Conservation (phyloP, 164 flowering plant genomes). For the Aristolochia fimbriata region DNA sequence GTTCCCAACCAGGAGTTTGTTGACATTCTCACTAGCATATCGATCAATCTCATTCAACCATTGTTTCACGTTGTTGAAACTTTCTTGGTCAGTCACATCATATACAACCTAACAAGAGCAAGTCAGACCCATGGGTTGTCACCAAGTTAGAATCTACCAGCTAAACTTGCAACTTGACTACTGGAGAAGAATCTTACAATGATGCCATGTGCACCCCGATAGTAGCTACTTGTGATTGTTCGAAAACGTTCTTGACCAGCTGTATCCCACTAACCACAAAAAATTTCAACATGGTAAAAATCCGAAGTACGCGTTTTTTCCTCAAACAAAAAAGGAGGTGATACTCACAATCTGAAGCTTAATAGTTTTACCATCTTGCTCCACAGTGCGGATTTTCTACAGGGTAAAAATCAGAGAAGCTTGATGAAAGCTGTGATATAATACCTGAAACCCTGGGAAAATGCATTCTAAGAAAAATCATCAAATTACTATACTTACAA, state of each 20-base stretch:
- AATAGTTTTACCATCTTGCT: conserved; percentile 38
- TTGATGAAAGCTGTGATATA: background rate
- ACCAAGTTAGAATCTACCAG: background rate
- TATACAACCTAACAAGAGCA: conserved; percentile 19
- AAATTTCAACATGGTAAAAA: background rate
- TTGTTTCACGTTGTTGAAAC: conserved; percentile 32
- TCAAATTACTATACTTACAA: conserved; percentile 20
- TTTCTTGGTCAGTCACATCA: conserved; percentile 30
- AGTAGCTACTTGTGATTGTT: conserved; percentile 84
- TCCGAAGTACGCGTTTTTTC: too few species aligned
- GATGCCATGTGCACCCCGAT: conserved; percentile 84
- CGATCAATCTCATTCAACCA: conserved; percentile 32
- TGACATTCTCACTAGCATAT: conserved; percentile 30
- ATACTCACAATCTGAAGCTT: conserved; percentile 38
- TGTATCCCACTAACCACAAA: conserved; percentile 58
- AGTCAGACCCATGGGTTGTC: background rate
- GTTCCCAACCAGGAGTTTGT: conserved; percentile 32
- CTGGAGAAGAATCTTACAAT: conserved; percentile 32
- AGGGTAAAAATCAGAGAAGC: background rate
- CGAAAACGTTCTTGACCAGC: conserved; percentile 83
- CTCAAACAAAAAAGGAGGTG: background rate
- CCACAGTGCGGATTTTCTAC: conserved; percentile 42
- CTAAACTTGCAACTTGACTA: background rate
- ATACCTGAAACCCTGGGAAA: background rate
- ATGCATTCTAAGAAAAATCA: background rate